Evolutionary conservation across 2,329 filamentous ascomycete genomes (phyloP).

Genomic region (Coniochaeta hoffmannii): DNA sequence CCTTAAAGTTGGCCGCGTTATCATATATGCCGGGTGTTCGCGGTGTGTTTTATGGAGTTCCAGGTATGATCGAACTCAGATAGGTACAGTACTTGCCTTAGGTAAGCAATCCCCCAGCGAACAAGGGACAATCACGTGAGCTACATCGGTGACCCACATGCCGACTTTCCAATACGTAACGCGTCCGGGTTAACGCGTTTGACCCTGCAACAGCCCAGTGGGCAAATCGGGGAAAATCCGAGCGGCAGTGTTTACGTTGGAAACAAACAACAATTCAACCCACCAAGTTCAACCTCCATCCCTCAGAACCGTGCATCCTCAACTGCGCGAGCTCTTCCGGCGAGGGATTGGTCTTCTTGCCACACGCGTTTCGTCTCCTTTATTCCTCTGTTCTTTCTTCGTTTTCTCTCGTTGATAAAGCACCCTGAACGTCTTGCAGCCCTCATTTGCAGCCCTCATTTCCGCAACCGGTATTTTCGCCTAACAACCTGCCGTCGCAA

Average conservation of each 20-base stretch:
- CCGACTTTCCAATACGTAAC: not conserved
- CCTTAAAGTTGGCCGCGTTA: no score
- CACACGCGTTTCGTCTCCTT: conserved; percentile 1
- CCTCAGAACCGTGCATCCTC: not conserved
- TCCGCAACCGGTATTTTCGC: not conserved
- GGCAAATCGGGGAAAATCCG: not conserved
- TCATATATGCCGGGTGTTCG: no score
- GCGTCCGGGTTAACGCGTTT: not conserved
- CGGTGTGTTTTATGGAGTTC: no score
- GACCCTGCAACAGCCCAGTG: not conserved
- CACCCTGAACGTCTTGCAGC: conserved; percentile 2
- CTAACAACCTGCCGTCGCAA: not conserved
- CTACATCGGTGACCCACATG: not conserved
- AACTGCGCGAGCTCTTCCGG: not conserved
- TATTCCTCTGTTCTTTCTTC: conserved; percentile 5
- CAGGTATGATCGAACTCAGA: no score
- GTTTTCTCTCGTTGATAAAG: conserved; percentile 4
- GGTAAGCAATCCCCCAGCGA: no score
- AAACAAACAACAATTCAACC: not conserved
- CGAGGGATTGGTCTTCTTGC: not conserved
- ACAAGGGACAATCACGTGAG: not conserved
- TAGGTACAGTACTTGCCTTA: no score
- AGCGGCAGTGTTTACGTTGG: not conserved
- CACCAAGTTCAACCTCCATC: not conserved
- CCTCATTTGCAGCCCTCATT: not conserved